These are phyloP conservation scores for Marchantia paleacea DNA, from an alignment of 225 moss, liverwort and hornwort species.

Conservation along the genomic window DNA sequence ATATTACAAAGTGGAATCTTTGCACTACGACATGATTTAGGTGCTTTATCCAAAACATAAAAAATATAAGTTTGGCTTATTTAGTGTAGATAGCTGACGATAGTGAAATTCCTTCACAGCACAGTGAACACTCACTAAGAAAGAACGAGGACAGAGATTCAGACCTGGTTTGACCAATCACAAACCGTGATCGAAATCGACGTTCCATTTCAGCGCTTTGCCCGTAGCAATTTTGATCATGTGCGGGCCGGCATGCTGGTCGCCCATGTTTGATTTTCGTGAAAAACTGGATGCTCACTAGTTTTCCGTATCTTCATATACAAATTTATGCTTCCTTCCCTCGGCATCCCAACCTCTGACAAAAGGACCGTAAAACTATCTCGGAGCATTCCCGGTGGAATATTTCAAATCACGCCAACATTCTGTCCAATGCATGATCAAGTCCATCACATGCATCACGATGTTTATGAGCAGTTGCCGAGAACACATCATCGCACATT, in stretches of 20 bases:
- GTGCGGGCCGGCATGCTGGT: conserved; percentile 23
- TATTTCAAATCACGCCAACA: no score
- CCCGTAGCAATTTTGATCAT: conserved; percentile 44
- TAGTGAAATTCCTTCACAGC: not conserved
- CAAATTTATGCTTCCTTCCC: not conserved
- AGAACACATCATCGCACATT: no score
- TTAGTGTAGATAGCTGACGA: no score
- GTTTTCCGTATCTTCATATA: not conserved
- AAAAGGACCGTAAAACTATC: no score
- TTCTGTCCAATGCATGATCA: no score
- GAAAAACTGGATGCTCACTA: not conserved
- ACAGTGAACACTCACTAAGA: not conserved
- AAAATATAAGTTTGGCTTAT: not conserved
- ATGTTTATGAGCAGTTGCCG: no score
- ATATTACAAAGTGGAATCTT: not conserved
- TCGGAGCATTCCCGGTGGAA: no score
- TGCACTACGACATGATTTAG: not conserved
- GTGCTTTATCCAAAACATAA: not conserved
- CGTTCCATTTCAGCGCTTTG: conserved; percentile 45
- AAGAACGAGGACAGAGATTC: not conserved
- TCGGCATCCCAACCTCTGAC: no score
- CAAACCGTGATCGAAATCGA: conserved; percentile 47
- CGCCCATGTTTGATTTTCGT: conserved; percentile 17
- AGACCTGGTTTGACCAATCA: conserved; percentile 40
- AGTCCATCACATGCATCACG: no score